Evolutionary conservation across 768 basidiomycete genomes (phyloP), one percentile per base, ranked within the genome.

Genomic region (Leccinum incarnatum): DNA sequence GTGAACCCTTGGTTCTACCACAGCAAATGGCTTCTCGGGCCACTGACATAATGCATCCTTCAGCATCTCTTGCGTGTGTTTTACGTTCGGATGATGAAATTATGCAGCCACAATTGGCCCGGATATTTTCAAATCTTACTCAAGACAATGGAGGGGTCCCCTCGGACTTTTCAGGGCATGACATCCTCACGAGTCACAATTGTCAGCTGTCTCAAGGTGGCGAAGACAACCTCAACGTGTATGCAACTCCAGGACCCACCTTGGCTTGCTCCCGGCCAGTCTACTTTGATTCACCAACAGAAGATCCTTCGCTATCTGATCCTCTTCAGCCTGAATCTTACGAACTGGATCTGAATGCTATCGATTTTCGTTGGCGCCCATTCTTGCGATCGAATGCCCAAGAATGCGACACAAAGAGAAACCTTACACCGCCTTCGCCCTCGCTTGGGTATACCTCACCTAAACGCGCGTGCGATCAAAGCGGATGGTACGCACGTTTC

Each of bases 301-400:
- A 83, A 68, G 81, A 82, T 60, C 79, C 79, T 37, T 70, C 73
- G 51, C 56, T 65, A 37, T 76, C 78, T 30, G 75, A 75, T 62
- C 75, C 77, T 62, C 68, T 77, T 37, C 68, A 75, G 30, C 61
- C 70, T 36, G 67, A 67, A 52, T 69, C 70, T 51, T 78, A 75
- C 60, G 72, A 74, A 27, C 63, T 81, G 45, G 75, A 79, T 59
- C 69, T 76, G 40, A 68, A 73, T 6, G 64, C 65, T 4, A 70
- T 87, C 9, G 81, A 82, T 63, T 88, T 87, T 62, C 76, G 67
- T 53, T 87, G 86, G 86, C 69, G 73, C 49, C 79, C 80, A 9
- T 88, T 86, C 62, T 67, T 76, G 58, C 62, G 64, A 54, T 74
- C 65, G 46, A 55, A 65, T 60, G 11, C 48, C 54, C 58, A 54